Base-by-base conservation (phyloP, 225 moss, liverwort and hornwort species). In the Climacium dendroides region DNA sequence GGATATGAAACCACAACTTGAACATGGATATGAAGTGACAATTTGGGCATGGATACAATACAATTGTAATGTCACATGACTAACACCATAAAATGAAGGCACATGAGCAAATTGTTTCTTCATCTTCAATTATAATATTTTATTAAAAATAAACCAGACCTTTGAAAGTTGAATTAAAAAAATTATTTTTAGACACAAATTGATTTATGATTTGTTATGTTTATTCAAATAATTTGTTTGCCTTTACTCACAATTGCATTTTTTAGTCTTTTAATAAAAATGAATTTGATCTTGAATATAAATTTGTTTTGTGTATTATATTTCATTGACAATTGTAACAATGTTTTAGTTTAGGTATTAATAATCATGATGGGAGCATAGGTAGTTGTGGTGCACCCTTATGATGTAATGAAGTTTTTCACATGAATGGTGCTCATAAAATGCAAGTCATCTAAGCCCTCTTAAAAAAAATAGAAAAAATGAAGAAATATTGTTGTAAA, bases 201-300 rank as follows among this genome's bases (percentile, higher is more conserved):
- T 45, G 16, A 72, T 72, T 17, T 72, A 16, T 28, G 17, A 10
- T 28, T 41, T 43, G 1, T 67, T 37, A 11, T 13, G 1, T 7
- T 0, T 67, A 13, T 67, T 15, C 26, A 43, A 71, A 26, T 5
- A 15, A 26, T 41, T 43, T 28, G 2, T 71, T 0, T 28, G 3
- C 28, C 5, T 71, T 45, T 10, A 43, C 0, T 16, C 0, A 45
- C 26, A 28, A 28, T 28, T 43, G 1, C 0, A 28, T 9, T 43
- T 28, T 41, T 25, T 22, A 1, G 12, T 67, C 13, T 67, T 23
- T 67, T 37, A 13, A 37, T 4, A 37, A 7, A 26, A n/a, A n/a
- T n/a, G n/a, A n/a, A n/a, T n/a, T n/a, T n/a, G n/a, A n/a, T n/a
- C n/a, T n/a, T n/a, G n/a, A n/a, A n/a, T 17, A 24, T 13, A 7